Evolutionary conservation across 176 grass and related monocot genomes (phyloP), one percentile per base, ranked within the genome.

Genomic region (Musa itinerans): DNA sequence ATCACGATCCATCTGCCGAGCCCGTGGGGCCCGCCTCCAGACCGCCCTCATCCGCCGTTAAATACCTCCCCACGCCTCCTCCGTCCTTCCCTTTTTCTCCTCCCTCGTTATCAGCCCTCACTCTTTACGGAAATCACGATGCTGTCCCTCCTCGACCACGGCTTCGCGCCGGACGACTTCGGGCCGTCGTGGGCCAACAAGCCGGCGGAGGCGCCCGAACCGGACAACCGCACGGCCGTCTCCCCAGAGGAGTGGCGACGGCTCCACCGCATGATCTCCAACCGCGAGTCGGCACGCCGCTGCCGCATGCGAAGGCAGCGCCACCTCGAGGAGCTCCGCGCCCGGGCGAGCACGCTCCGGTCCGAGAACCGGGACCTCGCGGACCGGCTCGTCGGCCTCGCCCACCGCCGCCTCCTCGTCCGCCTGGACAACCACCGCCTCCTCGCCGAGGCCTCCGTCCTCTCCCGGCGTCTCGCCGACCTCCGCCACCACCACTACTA

Each of bases 271-370:
- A 80, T 81, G 86, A 80, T 92, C 43, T 96, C 89, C 20, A 96
- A 96, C 85, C 89, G 92, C 52, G 81, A 86, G 86, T 92, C 92
- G 0, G 89, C 92, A 16, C 87, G 85, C 50, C 82, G 89, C 2
- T 96, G 83, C 7, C 85, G 92, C 73, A 82, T 78, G 50, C 85
- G 89, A 49, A 96, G 92, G 89, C 87, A 86, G 81, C 83, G 57
- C 49, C 69, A 69, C 81, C 68, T 92, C 73, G 79, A 89, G 48
- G 89, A 85, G 63, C 81, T 87, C 62, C 69, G 78, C 8, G 52
- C 9, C 48, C 26, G 20, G 14, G 62, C 64, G 9, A 75, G 26
- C 13, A 43, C 12, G 20, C 89, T 92, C 22, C 74, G 64, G 49
- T 27, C 71, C 11, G 59, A 81, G 65, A 82, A 77, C 52, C 75